Conservation (phyloP, 306 rosid genomes). For the Cicer judaicum region DNA sequence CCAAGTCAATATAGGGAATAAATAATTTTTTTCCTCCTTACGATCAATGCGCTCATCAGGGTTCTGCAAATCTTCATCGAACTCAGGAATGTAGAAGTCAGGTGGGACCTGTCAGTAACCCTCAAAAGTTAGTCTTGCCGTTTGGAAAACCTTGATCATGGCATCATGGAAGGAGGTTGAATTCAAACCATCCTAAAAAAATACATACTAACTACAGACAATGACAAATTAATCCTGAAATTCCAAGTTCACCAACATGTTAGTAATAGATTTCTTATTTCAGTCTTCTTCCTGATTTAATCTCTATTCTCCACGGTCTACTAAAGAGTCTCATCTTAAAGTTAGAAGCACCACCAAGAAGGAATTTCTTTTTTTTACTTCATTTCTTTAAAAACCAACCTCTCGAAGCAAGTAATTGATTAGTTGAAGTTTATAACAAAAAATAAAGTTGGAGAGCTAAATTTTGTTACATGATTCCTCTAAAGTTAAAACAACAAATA, state of each 20-base stretch:
- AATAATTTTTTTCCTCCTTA: constrained; percentile 52
- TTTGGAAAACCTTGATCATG: constrained; percentile 1
- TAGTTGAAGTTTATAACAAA: neutral
- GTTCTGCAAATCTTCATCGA: constrained; percentile 90
- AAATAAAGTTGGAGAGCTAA: neutral
- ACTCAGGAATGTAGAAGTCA: constrained; percentile 90
- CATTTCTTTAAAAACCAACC: neutral
- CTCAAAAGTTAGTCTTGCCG: constrained; percentile 36
- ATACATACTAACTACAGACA: neutral
- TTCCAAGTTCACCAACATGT: constrained; percentile 18
- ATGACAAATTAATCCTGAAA: neutral
- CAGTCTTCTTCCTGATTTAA: constrained; percentile 19
- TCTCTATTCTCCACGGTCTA: constrained; percentile 3
- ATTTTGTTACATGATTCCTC: neutral
- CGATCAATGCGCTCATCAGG: constrained; percentile 96
- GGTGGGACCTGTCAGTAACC: constrained; percentile 81
- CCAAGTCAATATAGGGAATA: neutral
- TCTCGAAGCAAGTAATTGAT: constrained; percentile 25
- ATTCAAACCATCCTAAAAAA: constrained; percentile 8
- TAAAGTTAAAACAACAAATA: constrained; percentile 17
- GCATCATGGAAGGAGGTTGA: neutral
- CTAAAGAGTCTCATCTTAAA: neutral
- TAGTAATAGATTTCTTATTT: constrained; percentile 32
- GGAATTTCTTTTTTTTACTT: neutral
- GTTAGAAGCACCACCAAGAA: neutral